Base-by-base conservation (phyloP, 495 filamentous ascomycete genomes). In the Cryomyces antarcticus region DNA sequence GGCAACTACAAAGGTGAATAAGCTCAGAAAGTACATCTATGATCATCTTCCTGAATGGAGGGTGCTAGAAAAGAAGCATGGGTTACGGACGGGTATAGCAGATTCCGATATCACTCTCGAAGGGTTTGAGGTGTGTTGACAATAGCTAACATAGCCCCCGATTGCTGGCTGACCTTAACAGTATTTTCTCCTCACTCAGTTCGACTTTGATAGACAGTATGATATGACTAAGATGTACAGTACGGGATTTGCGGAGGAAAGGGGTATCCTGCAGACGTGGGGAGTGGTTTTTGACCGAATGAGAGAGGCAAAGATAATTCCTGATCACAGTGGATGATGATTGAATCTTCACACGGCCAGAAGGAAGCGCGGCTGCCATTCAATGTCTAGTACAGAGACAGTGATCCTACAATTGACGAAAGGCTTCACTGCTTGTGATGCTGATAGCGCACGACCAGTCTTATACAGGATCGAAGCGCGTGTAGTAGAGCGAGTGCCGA, bases 61-160 rank as follows among this genome's bases (percentile, higher is more conserved):
- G 40, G 44, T 45, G 43, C n/a, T 57, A 41, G 56, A 57, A 45
- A 38, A 37, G 47, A 41, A 52, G 41, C 44, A 52, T 46, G 50
- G 47, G 17, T 37, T 59, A 41, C 54, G 57, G 46, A 52, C 43
- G 33, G 56, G 56, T 4, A 50, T 57, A 42, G 52, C 54, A 38
- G 50, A 57, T 39, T 45, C 42, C 6, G 39, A 46, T 41, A 43
- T 44, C 40, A 56, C 46, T 2, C 52, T 55, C 33, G 31, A 48
- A 30, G 56, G 56, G 6, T 57, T 57, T 40, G 54, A 57, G 52
- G 6, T 51, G n/a, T n/a, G n/a, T n/a, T n/a, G n/a, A n/a, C n/a
- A n/a, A n/a, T n/a, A n/a, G n/a, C n/a, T n/a, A n/a, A n/a, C n/a
- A n/a, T n/a, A n/a, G n/a, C n/a, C n/a, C n/a, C n/a, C n/a, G n/a